phyloP scores from a whole-genome alignment of 2,329 filamentous ascomycete genomes.

The Exophiala dermatitidis region DNA sequence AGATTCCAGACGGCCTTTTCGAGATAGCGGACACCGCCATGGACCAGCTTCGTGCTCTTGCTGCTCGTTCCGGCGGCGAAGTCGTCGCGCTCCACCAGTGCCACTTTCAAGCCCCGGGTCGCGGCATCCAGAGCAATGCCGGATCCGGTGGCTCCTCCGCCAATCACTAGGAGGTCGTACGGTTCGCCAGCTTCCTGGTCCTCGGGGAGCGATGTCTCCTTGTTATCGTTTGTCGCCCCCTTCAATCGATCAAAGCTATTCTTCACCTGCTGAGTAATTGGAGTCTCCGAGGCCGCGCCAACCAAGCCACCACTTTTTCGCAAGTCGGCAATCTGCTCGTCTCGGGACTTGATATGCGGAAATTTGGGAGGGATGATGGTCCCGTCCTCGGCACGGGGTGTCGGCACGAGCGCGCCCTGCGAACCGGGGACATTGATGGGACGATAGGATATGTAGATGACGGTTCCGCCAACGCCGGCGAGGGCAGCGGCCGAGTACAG shows the following conservation, averaged over 20 bases:
- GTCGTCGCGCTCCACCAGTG: constrained; percentile 74
- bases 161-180: constrained; percentile 73
- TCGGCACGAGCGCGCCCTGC: constrained; percentile 55
- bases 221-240: constrained; percentile 12
- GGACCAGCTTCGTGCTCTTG: constrained; percentile 81
- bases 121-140: constrained; percentile 76
- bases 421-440: constrained; percentile 58
- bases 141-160: constrained; percentile 69
- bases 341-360: constrained; percentile 44
- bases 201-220: constrained; percentile 19
- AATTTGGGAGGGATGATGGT: constrained; percentile 49
- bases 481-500: constrained; percentile 53
- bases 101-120: constrained; percentile 70
- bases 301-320: constrained; percentile 37
- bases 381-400: constrained; percentile 54
- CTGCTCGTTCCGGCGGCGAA: constrained; percentile 76
- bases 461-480: constrained; percentile 45
- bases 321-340: constrained; percentile 47
- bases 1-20: constrained; percentile 83
- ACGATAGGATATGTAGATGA: constrained; percentile 56
- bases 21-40: constrained; percentile 75
- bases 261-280: constrained; percentile 18
- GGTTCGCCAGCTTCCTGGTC: constrained; percentile 42
- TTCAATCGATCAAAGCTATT: constrained; percentile 23
- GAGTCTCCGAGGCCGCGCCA: constrained; percentile 28